Conservation (phyloP, 345 rosid genomes). For the Rhizophora mangle region DNA sequence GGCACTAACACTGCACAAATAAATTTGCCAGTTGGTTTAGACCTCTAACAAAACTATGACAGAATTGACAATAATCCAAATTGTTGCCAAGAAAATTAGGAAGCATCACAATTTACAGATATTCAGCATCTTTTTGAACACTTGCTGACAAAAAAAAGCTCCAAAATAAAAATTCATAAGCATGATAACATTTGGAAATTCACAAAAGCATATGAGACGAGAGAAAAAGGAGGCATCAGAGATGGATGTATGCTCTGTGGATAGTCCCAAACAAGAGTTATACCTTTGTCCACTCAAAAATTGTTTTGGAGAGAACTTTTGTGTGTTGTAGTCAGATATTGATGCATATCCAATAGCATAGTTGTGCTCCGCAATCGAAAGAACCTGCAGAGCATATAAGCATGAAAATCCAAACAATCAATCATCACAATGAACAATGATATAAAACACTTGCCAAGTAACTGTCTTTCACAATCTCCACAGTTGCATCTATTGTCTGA, state of each 20-base stretch:
- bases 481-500: slow-evolving; percentile 68
- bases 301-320: slow-evolving; percentile 58
- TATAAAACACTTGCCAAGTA: slow-evolving; percentile 64
- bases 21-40: neutral
- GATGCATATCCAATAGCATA: slow-evolving; percentile 81
- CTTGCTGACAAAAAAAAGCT: neutral
- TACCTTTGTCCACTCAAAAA: slow-evolving; percentile 80
- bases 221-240: neutral
- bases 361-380: slow-evolving; percentile 74
- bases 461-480: slow-evolving; percentile 94
- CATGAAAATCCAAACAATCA: slow-evolving; percentile 5
- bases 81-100: neutral
- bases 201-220: neutral
- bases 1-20: slow-evolving; percentile 59
- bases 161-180: neutral
- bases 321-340: slow-evolving; percentile 78
- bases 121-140: too few species aligned
- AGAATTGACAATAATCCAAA: neutral
- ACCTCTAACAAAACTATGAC: neutral
- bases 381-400: slow-evolving; percentile 51
- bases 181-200: neutral
- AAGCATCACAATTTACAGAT: too few species aligned
- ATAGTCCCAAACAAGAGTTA: neutral
- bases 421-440: slow-evolving; percentile 7
- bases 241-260: neutral